These are phyloP conservation scores for Annona squamosa DNA, from an alignment of 164 flowering plant species.

Conservation along the genomic window DNA sequence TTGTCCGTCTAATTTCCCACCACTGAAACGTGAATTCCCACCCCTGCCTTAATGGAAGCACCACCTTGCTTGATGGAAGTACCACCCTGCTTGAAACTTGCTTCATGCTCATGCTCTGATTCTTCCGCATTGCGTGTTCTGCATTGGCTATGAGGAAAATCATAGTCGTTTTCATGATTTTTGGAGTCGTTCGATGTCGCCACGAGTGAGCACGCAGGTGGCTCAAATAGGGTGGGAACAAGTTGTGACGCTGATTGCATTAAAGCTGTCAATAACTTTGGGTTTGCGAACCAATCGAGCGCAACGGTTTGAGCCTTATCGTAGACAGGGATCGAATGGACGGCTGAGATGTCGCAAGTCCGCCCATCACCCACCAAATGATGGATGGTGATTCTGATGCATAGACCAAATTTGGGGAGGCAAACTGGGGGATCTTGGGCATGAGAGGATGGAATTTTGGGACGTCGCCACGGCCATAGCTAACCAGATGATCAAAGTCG, in stretches of 20 bases:
- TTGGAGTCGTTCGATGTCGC: conserved; percentile 5
- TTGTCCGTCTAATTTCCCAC: too few relatives aligned
- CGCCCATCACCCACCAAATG: conserved; percentile 10
- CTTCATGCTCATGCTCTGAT: too few relatives aligned
- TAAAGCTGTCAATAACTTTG: not conserved
- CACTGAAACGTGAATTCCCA: too few relatives aligned
- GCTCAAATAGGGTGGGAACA: not conserved
- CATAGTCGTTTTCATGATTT: too few relatives aligned
- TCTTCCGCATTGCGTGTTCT: too few relatives aligned
- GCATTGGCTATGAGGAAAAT: too few relatives aligned
- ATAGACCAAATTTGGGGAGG: conserved; percentile 6
- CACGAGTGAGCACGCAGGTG: conserved; percentile 5
- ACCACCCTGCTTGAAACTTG: too few relatives aligned
- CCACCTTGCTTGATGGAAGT: too few relatives aligned
- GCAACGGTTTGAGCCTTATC: conserved; percentile 2
- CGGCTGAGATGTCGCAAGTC: not conserved
- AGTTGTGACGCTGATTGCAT: too few relatives aligned
- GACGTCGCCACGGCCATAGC: not conserved
- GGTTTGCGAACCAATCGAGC: not conserved
- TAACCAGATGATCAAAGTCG: conserved; percentile 5
- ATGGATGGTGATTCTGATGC: conserved; percentile 2
- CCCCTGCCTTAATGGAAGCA: too few relatives aligned
- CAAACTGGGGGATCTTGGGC: not conserved
- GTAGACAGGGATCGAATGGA: not conserved
- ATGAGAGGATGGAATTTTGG: not conserved